Evolutionary conservation across 306 rosid species (phyloP), one percentile per base, ranked within the genome.

Genomic region (Cyclanthera cordifolia): DNA sequence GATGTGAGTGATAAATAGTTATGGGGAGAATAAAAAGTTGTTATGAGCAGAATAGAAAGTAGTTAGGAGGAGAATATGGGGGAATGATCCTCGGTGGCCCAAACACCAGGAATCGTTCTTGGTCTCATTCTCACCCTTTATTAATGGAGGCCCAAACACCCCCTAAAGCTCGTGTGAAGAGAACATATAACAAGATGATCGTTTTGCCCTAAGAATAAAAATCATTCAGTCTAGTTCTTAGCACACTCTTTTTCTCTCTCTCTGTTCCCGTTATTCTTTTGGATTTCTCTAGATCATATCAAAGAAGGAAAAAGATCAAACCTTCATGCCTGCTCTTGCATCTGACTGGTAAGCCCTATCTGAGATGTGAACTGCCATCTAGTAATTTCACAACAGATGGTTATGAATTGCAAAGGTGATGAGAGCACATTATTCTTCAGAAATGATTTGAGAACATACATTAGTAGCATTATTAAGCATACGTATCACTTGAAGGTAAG

Each of bases 311-410:
- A 50, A 56, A 49, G 16, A 74, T 45, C 65, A 72, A 78, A 93
- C 99, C 94, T 88, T 90, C 95, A 86, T 86, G 79, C 85, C 95
- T 68, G 89, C 86, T 79, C 96, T 87, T 58, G 90, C 72, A 69
- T 93, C 96, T 51, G 79, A 79, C 66, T 79, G 96, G 75, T 80
- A 79, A 70, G 79, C 46, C 54, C 83, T 87, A 78, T 92, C 88
- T 11, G 95, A 87, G 79, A 93, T 93, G 71, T 96, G 91, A 66
- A 84, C 96, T 6, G 99, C 99, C 99, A 93, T 93, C 99, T 93
- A 85, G 82, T 82, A 79, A 74, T 74, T 75, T 64, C 78, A 75
- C 41, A 53, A 79, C 70, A 3, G 20, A 45, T 53, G 68, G 72
- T 37, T 75, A 74, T 53, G 23, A 79, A 28, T 51, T 69, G 72